Conservation (phyloP, 2,329 filamentous ascomycete species). For the Colletotrichum trifolii region DNA sequence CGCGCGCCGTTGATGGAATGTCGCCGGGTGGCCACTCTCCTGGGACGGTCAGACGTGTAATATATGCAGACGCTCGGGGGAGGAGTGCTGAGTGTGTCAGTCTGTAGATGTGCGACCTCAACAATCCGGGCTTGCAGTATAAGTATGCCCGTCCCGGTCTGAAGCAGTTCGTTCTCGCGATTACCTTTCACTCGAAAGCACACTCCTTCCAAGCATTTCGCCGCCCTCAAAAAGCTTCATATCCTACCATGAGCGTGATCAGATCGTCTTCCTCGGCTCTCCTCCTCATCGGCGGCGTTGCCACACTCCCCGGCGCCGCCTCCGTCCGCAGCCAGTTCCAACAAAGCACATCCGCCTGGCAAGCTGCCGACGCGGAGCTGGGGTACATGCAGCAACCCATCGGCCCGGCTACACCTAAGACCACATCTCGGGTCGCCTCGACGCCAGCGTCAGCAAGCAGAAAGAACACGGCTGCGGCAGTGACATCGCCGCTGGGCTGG, state of each 20-base stretch:
- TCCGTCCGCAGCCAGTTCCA: slow-evolving; percentile 37
- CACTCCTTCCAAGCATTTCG: background rate
- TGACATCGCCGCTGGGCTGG: slow-evolving; percentile 14
- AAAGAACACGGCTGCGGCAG: background rate
- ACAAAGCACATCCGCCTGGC: slow-evolving; percentile 8
- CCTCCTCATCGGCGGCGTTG: slow-evolving; percentile 40
- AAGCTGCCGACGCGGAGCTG: slow-evolving; percentile 27
- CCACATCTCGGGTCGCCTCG: background rate
- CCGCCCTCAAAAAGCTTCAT: background rate
- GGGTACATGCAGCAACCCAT: slow-evolving; percentile 33
- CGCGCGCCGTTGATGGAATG: slow-evolving; percentile 24
- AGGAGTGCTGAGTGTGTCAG: slow-evolving; percentile 12
- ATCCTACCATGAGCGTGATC: slow-evolving; percentile 24
- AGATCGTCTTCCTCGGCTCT: slow-evolving; percentile 36
- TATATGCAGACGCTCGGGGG: background rate
- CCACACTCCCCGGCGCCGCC: slow-evolving; percentile 38
- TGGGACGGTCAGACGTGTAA: slow-evolving; percentile 12
- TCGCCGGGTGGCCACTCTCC: slow-evolving; percentile 16
- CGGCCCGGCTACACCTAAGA: slow-evolving; percentile 11
- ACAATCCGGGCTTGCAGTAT: slow-evolving; percentile 8
- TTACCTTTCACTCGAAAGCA: slow-evolving; percentile 16
- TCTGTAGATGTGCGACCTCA: slow-evolving; percentile 16
- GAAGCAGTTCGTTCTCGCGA: background rate
- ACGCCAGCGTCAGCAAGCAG: background rate
- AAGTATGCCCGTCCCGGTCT: slow-evolving; percentile 14